Evolutionary conservation across 805 yeast species (phyloP), one percentile per base, ranked within the genome.

Genomic region (Saturnispora serradocipensis): DNA sequence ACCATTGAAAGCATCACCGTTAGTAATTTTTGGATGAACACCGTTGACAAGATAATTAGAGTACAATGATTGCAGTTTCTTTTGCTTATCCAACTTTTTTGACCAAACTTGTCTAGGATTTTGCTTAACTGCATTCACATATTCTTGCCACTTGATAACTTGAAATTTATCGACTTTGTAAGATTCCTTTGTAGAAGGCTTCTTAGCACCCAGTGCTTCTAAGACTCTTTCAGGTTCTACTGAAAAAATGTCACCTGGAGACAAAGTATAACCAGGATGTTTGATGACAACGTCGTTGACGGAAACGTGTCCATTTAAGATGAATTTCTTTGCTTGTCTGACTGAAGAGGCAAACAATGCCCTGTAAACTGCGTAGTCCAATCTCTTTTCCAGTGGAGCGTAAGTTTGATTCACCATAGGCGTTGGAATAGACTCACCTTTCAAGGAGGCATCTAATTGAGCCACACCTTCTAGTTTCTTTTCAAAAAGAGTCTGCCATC

Each of bases 271-370:
- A 6, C 88, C 80, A 4, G 97, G 96, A 59, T 86, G 87, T 59
- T 76, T 78, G 54, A 90, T 83, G 15, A 72, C 74, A 35, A 84
- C 77, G 9, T 96, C 97, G 64, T 91, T 93, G 39, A 91, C 98
- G 56, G 74, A 72, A 11, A 91, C 98, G 57, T 83, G 73, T 1
- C 96, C 95, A 45, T 81, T 81, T 15, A 86, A 67, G 54, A 93
- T 82, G 61, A 86, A 88, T 64, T 86, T 89, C 59, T 97, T 80
- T 2, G 99, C 96, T 69, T 91, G 98, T 73, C 97, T 82, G 3
- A 88, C 80, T 7, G 96, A 86, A 5, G 95, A 80, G 5, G 98
- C 96, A 72, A 91, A 89, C 86, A 91, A 76, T 18, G 97, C 75
- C 68, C 99, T 82, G 72, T 88, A 93, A 10, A 91, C 61, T 2